A percentile compares a stretch with the other conserved stretches of the same genome.
Conservation (phyloP, 768 basidiomycete genomes). For the Fomitopsis serialis region DNA sequence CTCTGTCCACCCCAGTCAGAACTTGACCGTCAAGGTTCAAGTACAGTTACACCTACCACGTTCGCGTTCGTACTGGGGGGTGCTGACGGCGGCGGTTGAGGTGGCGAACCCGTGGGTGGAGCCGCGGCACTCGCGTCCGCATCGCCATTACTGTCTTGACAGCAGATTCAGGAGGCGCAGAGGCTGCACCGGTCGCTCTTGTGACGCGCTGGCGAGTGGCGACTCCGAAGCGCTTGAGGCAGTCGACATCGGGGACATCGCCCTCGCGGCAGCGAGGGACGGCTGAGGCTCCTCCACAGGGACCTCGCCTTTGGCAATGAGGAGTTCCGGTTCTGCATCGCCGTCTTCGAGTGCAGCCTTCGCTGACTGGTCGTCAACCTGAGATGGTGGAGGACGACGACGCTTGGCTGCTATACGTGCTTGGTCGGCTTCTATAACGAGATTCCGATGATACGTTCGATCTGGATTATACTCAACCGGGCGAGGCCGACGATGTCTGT, state of each 20-base stretch:
- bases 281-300: conserved; percentile 24
- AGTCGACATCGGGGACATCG: conserved; percentile 65
- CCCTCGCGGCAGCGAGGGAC: conserved; percentile 38
- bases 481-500: conserved; percentile 75
- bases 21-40: not conserved
- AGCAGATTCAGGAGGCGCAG: conserved; percentile 19
- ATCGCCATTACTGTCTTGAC: conserved; percentile 12
- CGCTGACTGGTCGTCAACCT: conserved; percentile 34
- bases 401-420: conserved; percentile 51
- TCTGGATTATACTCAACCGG: conserved; percentile 79
- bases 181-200: conserved; percentile 49
- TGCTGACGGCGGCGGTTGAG: conserved; percentile 1
- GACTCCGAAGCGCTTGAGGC: conserved; percentile 71
- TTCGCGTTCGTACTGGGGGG: not conserved
- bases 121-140: conserved; percentile 6
- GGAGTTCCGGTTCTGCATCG: conserved; percentile 49
- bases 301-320: conserved; percentile 32
- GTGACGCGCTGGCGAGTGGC: conserved; percentile 60
- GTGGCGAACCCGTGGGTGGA: conserved; percentile 2
- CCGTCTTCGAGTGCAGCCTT: conserved; percentile 24
- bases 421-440: conserved; percentile 52
- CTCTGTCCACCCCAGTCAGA: not conserved
- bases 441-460: conserved; percentile 58
- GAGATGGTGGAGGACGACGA: conserved; percentile 46
- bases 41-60: conserved; percentile 7